Base-by-base conservation (phyloP, 441 rosid species). In the Pelargonium citronellum region DNA sequence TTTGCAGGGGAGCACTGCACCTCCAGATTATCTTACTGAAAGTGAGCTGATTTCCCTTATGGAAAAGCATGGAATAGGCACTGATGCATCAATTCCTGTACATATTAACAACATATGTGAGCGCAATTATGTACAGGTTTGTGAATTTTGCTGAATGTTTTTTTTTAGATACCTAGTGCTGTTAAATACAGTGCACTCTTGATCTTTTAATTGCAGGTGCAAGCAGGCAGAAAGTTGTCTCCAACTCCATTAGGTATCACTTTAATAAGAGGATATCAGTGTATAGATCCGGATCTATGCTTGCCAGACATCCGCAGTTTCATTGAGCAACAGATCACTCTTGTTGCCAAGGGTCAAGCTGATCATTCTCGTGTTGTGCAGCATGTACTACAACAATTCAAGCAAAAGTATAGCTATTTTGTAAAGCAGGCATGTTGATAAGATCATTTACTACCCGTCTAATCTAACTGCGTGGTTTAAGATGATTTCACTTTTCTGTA, bases 21-120 rank as follows among this genome's bases (percentile, higher is more conserved):
- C 97, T 66, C 98, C 97, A 4, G 95, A 89, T 80, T 87, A 80
- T 78, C 96, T 93, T 66, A 91, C 84, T 64, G 98, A 93, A 81
- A 93, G 96, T 81, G 98, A 91, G 85, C 84, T 93, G 74, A 93
- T 91, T 84, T 85, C 98, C 60, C 77, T 93, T 30, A 93, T 93
- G 97, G 98, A 93, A 87, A 91, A 86, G 83, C 79, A 93, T 73
- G 97, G 97, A 64, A 89, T 93, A 65, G 98, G 98, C 71, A 91
- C 98, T 39, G 97, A 93, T 87, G 98, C 98, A 71, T 91, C 97
- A 75, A 91, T 93, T 73, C 76, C 98, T 46, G 86, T 85, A 47
- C 98, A 93, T 76, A 91, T 93, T 66, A 93, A 91, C 85, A 93
- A 93, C 84, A 93, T 93, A 68, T 89, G 97, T 61, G 98, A 93